phyloP scores from a whole-genome alignment of 805 yeast genomes.

The Cyberlindnera maritima region DNA sequence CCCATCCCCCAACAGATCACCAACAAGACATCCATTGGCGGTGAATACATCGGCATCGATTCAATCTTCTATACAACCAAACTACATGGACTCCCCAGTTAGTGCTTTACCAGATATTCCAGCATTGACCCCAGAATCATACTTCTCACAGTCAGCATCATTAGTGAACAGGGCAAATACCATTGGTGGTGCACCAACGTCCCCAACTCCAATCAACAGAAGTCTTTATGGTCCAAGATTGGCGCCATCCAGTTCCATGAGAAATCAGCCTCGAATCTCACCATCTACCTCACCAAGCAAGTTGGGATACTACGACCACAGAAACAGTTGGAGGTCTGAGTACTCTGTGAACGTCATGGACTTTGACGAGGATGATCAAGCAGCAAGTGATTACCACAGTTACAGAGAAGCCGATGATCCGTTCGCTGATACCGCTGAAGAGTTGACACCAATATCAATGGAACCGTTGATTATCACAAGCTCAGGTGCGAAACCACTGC shows the following conservation, averaged over 20 bases:
- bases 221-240: conserved; percentile 25
- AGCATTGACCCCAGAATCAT: conserved; percentile 13
- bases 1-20: conserved; percentile 12
- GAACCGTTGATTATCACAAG: neutral
- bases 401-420: neutral
- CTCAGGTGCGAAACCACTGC: neutral
- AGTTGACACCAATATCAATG: neutral
- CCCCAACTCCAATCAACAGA: conserved; percentile 22
- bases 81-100: conserved; percentile 18
- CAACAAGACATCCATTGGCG: conserved; percentile 9
- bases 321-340: conserved; percentile 30
- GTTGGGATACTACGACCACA: conserved; percentile 24
- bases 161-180: neutral
- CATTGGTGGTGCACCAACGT: neutral
- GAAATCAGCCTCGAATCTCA: conserved; percentile 5
- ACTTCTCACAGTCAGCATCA: neutral
- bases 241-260: conserved; percentile 9
- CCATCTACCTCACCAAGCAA: conserved; percentile 27
- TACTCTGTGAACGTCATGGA: conserved; percentile 21
- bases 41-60: conserved; percentile 4
- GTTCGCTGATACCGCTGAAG: neutral
- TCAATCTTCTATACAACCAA: conserved; percentile 1
- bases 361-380: conserved; percentile 6
- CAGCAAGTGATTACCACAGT: conserved; percentile 5
- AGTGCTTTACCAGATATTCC: conserved; percentile 26